Base-by-base conservation (phyloP, 495 filamentous ascomycete genomes). In the Penicillium chermesinum region DNA sequence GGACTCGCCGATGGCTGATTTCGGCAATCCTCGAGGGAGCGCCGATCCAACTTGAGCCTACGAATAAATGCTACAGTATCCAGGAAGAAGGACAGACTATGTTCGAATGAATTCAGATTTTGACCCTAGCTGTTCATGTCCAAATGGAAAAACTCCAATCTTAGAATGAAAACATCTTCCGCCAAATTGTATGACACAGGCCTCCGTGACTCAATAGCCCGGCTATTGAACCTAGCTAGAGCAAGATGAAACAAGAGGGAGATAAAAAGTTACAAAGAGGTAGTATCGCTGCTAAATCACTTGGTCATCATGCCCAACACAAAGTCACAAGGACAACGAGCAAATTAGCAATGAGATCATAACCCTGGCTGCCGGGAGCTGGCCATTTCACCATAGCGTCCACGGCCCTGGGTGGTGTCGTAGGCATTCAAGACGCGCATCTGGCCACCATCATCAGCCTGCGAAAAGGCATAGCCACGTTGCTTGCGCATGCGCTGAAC, bases 401-500 rank as follows among this genome's bases (percentile, higher is more conserved):
- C 93, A 70, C 93, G 80, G 62, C 88, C 85, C 57, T 83, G 77
- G 45, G 93, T 99, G 33, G 93, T 99, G 72, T 99, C 93, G 62
- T 99, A 99, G 46, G 91, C 93, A 66, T 96, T 88, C 57, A 99
- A 75, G 46, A 97, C 84, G 46, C 94, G 75, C 59, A 91, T 95
- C 53, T 75, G 70, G 8, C 63, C 72, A 49, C 85, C 88, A 65
- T 99, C 93, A 58, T 99, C 93, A 41, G 91, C 91, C 68, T 96
- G 90, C 52, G 89, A 95, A 73, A 99, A 99, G 34, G 93, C 93
- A 62, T 97, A 99, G 17, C 93, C 93, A 56, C 93, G 85, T 73
- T 99, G 93, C 65, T 97, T 99, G 64, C 93, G 90, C 93, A 97
- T 99, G 50, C 93, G 85, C 71, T 97, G 94, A 35, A 97, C 94